Percentiles rank a stretch among this genome's conserved stretches.
Evolutionary conservation across 73 alveolate genomes (phyloP).

Genomic region (Symbiodinium natans): DNA sequence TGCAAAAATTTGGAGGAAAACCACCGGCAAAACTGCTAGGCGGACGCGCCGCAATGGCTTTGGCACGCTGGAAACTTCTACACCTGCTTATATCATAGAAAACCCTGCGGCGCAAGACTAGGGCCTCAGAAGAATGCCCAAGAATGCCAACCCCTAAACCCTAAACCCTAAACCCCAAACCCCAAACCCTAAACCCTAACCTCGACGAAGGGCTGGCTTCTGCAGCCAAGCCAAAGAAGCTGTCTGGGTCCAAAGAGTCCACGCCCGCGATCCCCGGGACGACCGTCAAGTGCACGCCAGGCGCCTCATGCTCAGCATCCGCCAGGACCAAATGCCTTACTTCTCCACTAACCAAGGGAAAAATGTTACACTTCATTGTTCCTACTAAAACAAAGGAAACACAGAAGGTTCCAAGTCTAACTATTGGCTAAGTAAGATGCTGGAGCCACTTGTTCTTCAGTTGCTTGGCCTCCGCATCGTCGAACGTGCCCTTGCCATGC

Average conservation of each 20-base stretch:
- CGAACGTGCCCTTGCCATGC: constrained; percentile 77
- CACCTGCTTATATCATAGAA: no score
- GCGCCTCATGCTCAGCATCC: constrained; percentile 47
- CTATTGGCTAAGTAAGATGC: no score
- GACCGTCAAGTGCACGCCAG: constrained; percentile 40
- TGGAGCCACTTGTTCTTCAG: constrained; percentile 72
- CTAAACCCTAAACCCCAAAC: neutral
- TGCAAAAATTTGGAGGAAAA: no score
- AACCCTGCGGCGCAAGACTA: no score
- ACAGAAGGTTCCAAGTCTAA: no score
- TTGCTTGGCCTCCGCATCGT: constrained; percentile 16
- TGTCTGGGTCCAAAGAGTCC: constrained; percentile 60
- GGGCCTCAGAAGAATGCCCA: no score
- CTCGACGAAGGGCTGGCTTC: constrained; percentile 15
- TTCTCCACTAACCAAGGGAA: no score
- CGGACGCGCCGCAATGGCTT: no score
- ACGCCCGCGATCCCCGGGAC: constrained; percentile 69
- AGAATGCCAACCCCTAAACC: neutral
- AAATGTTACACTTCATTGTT: no score
- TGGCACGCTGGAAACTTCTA: no score
- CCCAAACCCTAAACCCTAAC: neutral
- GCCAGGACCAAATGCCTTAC: constrained; percentile 67
- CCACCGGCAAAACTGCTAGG: no score
- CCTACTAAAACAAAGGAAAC: no score
- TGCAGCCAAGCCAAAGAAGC: constrained; percentile 53